Percentiles rank a stretch among this genome's conserved stretches.
These are phyloP conservation scores for Hygrophila difformis DNA, from an alignment of 257 asterid genomes.

Conservation along the genomic window DNA sequence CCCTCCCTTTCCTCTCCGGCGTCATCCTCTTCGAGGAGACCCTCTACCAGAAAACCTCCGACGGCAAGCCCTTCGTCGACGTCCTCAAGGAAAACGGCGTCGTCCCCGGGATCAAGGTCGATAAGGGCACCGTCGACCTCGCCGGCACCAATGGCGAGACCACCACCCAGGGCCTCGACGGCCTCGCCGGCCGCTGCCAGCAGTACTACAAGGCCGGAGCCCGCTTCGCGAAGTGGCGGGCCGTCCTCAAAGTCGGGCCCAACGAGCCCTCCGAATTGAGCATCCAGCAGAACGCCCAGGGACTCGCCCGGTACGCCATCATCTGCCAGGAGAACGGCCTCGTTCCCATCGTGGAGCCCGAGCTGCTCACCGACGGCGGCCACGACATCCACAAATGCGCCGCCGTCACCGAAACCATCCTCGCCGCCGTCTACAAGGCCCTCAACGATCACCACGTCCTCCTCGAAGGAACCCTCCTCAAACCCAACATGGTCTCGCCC, in stretches of 20 bases:
- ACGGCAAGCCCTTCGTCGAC: conserved; percentile 15
- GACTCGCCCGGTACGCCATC: conserved; percentile 72
- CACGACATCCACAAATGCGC: conserved; percentile 69
- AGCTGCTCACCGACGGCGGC: conserved; percentile 57
- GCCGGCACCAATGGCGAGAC: not conserved
- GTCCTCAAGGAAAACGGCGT: conserved; percentile 36
- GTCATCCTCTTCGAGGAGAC: conserved; percentile 74
- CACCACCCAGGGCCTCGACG: not conserved
- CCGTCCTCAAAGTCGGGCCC: not conserved
- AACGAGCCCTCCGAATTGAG: conserved; percentile 7
- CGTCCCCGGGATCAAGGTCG: not conserved
- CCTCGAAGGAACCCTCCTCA: conserved; percentile 80
- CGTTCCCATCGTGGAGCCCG: not conserved
- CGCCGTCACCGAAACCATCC: conserved; percentile 61
- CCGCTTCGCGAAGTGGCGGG: conserved; percentile 65
- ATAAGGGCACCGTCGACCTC: not conserved
- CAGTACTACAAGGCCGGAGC: conserved; percentile 16
- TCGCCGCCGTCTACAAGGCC: conserved; percentile 80
- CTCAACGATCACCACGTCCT: conserved; percentile 82
- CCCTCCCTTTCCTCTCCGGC: conserved; percentile 66
- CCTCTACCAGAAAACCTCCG: not conserved
- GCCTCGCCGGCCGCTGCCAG: conserved; percentile 36
- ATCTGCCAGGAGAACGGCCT: not conserved
- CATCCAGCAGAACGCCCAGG: conserved; percentile 79
- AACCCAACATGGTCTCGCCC: conserved; percentile 93